Evolutionary conservation across 2,329 filamentous ascomycete species (phyloP).

Genomic region (Scytalidium lignicola): DNA sequence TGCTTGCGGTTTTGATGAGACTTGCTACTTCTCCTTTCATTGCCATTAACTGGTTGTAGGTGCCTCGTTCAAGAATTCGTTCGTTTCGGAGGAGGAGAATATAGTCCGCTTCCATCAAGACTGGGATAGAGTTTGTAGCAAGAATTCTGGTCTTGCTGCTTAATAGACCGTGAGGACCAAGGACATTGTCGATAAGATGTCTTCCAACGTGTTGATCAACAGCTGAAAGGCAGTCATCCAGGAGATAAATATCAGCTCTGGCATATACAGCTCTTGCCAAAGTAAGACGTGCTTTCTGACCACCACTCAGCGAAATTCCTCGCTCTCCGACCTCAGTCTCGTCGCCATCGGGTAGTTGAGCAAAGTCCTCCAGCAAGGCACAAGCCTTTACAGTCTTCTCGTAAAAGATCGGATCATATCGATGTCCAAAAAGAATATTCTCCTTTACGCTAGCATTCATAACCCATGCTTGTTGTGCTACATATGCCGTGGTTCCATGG

Average conservation of each 20-base stretch:
- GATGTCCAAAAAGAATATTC: constrained; percentile 94
- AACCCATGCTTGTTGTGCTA: constrained; percentile 90
- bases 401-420: constrained; percentile 91
- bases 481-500: constrained; percentile 81
- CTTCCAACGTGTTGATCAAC: constrained; percentile 97
- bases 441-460: constrained; percentile 97
- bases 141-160: constrained; percentile 83
- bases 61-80: constrained; percentile 79
- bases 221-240: constrained; percentile 91
- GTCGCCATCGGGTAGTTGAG: constrained; percentile 88
- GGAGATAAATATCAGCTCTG: constrained; percentile 88
- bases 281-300: constrained; percentile 90
- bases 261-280: constrained; percentile 94
- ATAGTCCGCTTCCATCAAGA: constrained; percentile 83
- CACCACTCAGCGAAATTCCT: constrained; percentile 91
- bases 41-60: constrained; percentile 83
- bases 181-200: constrained; percentile 90
- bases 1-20: constrained; percentile 71
- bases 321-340: constrained; percentile 95
- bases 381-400: constrained; percentile 89
- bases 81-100: constrained; percentile 82
- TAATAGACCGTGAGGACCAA: constrained; percentile 79
- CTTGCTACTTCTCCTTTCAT: constrained; percentile 89
- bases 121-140: constrained; percentile 91
- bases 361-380: constrained; percentile 85